Evolutionary conservation across 805 yeast genomes (phyloP).

Genomic region (Saccharomyces mikatae): DNA sequence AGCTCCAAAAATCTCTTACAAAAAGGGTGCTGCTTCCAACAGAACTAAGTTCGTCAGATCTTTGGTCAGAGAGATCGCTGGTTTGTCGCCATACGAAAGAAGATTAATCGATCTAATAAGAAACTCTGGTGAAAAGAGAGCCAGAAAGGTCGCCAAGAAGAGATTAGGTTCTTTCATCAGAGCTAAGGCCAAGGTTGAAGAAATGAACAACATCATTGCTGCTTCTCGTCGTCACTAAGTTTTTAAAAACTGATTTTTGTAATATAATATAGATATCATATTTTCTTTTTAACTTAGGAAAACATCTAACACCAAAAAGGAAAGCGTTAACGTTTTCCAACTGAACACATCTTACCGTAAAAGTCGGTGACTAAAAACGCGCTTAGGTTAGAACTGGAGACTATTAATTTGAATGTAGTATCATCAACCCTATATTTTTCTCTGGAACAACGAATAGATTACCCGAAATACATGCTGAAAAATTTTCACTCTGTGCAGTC

Average conservation of each 20-base stretch:
- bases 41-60: constrained; percentile 94
- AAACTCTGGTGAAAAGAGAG: constrained; percentile 99
- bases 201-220: constrained; percentile 91
- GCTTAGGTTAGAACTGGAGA: too few species aligned
- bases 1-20: constrained; percentile 85
- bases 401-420: too few species aligned
- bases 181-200: constrained; percentile 99
- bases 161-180: constrained; percentile 99
- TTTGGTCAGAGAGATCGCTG: constrained; percentile 93
- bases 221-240: constrained; percentile 88
- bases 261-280: neutral
- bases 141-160: constrained; percentile 99
- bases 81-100: constrained; percentile 99
- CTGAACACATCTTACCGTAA: too few species aligned
- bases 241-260: neutral
- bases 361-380: too few species aligned
- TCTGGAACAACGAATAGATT: neutral
- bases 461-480: neutral
- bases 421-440: neutral
- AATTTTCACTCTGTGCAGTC: neutral
- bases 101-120: constrained; percentile 98
- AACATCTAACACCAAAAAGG: neutral
- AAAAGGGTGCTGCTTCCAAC: constrained; percentile 94
- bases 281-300: neutral
- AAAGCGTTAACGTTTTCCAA: too few species aligned